Evolutionary conservation across 305 asterid species (phyloP).

Genomic region (Fraxinus latifolia): DNA sequence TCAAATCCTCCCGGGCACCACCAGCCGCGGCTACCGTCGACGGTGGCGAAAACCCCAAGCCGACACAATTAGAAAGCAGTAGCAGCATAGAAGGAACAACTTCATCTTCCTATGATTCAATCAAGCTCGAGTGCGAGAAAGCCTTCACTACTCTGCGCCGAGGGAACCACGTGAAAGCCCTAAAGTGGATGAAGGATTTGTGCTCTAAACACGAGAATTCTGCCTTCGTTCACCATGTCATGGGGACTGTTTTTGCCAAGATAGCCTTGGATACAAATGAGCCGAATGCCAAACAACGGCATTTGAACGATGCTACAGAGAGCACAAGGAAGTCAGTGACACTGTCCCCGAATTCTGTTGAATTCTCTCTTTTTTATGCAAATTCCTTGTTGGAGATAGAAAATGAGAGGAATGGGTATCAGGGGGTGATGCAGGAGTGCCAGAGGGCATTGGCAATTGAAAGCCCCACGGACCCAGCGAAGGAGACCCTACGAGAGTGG

Average conservation of each 20-base stretch:
- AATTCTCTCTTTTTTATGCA: neutral
- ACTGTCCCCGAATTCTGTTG: neutral
- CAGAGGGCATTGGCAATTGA: neutral
- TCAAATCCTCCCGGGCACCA: neutral
- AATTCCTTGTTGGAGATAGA: neutral
- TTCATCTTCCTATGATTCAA: neutral
- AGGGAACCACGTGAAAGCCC: neutral
- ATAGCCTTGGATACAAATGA: neutral
- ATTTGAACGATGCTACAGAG: neutral
- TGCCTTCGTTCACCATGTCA: neutral
- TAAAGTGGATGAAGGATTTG: neutral
- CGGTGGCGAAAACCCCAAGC: neutral
- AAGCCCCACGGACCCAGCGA: neutral
- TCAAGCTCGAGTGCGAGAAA: neutral
- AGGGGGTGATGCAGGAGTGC: neutral
- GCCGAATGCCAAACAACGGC: neutral
- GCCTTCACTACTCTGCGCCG: neutral
- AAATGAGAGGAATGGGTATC: neutral
- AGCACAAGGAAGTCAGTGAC: neutral
- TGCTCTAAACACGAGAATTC: neutral
- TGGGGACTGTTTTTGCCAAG: neutral
- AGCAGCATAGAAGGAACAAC: neutral
- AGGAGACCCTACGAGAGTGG: neutral
- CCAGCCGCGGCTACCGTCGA: neutral
- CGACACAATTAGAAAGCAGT: neutral